Evolutionary conservation across 306 rosid genomes (phyloP).

Genomic region (Cucumis hystrix): DNA sequence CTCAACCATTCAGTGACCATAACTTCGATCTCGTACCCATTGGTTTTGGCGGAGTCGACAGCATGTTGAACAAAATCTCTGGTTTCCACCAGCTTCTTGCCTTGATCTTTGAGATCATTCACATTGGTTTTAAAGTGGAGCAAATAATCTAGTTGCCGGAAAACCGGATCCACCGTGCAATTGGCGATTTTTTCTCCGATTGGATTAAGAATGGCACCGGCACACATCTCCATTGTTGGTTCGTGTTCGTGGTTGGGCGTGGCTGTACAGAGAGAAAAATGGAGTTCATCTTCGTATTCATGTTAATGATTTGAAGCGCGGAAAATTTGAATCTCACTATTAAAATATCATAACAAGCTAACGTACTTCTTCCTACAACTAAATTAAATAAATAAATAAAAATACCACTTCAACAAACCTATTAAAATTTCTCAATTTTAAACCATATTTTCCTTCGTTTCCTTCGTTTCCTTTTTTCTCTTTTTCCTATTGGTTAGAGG

Average conservation of each 20-base stretch:
- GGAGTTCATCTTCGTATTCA: background rate
- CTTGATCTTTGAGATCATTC: background rate
- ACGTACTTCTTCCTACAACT: too few species aligned
- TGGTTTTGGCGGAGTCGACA: background rate
- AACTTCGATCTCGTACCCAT: background rate
- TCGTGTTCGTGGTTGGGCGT: background rate
- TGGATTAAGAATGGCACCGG: background rate
- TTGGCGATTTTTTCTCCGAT: background rate
- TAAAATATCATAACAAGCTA: background rate
- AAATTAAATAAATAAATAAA: too few species aligned
- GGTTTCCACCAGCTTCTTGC: background rate
- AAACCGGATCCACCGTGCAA: background rate
- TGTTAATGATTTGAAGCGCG: background rate
- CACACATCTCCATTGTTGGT: background rate
- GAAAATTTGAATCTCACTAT: background rate
- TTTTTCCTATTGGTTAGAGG: too few species aligned
- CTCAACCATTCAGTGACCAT: constrained; percentile 7
- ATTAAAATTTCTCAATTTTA: too few species aligned
- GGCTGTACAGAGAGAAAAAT: background rate
- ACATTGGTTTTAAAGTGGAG: constrained; percentile 3
- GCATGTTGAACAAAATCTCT: background rate
- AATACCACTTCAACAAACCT: too few species aligned
- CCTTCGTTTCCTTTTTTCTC: too few species aligned
- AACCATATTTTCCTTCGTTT: too few species aligned
- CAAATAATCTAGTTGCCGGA: constrained; percentile 8